Evolutionary conservation across 2,329 filamentous ascomycete species (phyloP), one percentile per base, ranked within the genome.

Genomic region (Neonectria ditissima): DNA sequence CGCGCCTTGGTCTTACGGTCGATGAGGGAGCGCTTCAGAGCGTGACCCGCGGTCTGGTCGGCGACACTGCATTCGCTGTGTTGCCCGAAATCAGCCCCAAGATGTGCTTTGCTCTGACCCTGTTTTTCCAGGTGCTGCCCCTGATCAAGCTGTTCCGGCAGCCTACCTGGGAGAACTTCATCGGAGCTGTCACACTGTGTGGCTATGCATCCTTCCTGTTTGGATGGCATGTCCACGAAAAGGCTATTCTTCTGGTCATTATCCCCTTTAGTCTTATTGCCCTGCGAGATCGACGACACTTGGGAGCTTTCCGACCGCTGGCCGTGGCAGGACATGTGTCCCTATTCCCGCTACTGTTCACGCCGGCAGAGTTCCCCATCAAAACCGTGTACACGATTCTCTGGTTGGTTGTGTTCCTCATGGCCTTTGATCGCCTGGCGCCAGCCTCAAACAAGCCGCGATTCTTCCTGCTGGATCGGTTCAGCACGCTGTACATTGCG

Each of bases 161-260:
- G 54, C 93, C 94, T 2, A 93, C 88, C 0, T 97, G 93, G 92
- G 92, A 97, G 66, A 91, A 87, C 59, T 98, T 99, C 76, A 87
- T 98, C 44, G 93, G 93, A 4, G 91, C 93, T 0, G 87, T 97
- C 47, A 97, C 95, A 0, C 88, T 98, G 16, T 98, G 96, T 75
- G 96, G 93, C 62, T 99, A 97, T 76, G 92, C 95, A 0, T 97
- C 95, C 0, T 99, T 99, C 81, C 85, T 99, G 10, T 98, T 98
- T 72, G 95, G 96, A 60, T 99, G 95, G 94, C 96, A 99, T 75
- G 96, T 99, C 9, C 96, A 99, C 74, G 96, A 99, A 77, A 99
- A 99, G 80, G 96, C 96, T 1, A 92, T 99, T 61, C 86, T 99
- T 22, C 87, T 98, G 20, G 91, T 98, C 75, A 94, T 99, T 69